These are phyloP conservation scores for Zygosaccharomyces pseudorouxii DNA, from an alignment of 805 yeast species.

Conservation along the genomic window DNA sequence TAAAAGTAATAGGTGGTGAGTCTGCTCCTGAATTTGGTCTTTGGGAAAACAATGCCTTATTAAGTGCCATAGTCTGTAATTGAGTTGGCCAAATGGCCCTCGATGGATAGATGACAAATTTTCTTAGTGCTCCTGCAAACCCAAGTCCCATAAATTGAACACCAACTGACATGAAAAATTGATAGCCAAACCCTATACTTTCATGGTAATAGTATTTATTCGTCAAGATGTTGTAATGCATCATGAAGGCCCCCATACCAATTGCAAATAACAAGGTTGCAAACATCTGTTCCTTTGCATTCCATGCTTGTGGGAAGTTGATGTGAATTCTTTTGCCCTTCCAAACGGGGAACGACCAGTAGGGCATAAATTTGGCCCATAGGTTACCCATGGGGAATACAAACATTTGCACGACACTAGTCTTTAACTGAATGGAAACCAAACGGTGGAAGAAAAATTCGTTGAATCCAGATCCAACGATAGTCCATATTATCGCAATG, in stretches of 20 bases:
- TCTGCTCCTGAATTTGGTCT: constrained; percentile 36
- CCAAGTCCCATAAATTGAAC: constrained; percentile 64
- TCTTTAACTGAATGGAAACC: constrained; percentile 44
- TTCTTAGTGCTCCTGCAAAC: constrained; percentile 59
- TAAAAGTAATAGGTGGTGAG: constrained; percentile 28
- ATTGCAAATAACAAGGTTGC: constrained; percentile 45
- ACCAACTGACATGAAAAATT: constrained; percentile 47
- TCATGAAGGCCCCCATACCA: constrained; percentile 34
- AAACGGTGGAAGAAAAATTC: constrained; percentile 53
- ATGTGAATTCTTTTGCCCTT: constrained; percentile 41
- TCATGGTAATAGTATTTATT: constrained; percentile 33
- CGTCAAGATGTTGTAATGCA: constrained; percentile 37
- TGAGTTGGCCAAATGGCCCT: constrained; percentile 51
- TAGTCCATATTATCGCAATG: constrained; percentile 42
- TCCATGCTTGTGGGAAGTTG: constrained; percentile 60
- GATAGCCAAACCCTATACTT: constrained; percentile 44
- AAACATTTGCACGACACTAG: constrained; percentile 45
- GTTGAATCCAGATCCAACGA: constrained; percentile 50
- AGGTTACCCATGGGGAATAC: constrained; percentile 43
- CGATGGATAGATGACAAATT: constrained; percentile 50
- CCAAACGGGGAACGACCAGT: constrained; percentile 38
- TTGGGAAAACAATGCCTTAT: constrained; percentile 41
- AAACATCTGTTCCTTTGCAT: constrained; percentile 60
- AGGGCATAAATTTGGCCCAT: constrained; percentile 43
- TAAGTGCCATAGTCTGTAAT: constrained; percentile 46